Evolutionary conservation across 2,329 filamentous ascomycete genomes (phyloP).

Genomic region (Pezicula rhizophila): DNA sequence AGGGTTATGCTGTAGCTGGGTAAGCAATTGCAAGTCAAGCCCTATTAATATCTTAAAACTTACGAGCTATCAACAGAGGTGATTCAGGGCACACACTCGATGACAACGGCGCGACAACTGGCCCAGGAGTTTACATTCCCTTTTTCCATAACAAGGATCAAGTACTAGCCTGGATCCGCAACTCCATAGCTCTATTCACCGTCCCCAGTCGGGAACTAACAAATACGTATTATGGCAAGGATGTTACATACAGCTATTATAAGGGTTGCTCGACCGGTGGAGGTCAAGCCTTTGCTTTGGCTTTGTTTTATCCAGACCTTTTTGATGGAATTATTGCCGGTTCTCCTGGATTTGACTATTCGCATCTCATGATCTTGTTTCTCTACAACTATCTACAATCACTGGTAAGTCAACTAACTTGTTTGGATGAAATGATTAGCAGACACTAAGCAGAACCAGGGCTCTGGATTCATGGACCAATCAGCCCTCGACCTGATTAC

Average conservation of each 20-base stretch:
- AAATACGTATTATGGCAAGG: conserved; percentile 23
- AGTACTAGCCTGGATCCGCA: conserved; percentile 4
- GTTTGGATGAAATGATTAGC: neutral
- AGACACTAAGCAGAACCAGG: neutral
- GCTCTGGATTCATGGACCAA: conserved; percentile 3
- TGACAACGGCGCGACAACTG: neutral
- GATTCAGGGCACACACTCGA: conserved; percentile 20
- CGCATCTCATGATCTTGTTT: conserved; percentile 2
- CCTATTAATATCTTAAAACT: neutral
- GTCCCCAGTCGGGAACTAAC: conserved; percentile 20
- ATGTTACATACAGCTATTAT: conserved; percentile 28
- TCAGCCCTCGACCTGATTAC: conserved; percentile 29
- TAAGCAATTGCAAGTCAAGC: neutral
- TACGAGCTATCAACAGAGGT: conserved; percentile 3
- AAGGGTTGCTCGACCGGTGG: conserved; percentile 34
- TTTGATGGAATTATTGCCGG: conserved; percentile 36
- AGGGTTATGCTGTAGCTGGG: conserved; percentile 20
- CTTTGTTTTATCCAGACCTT: conserved; percentile 30
- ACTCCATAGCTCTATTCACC: conserved; percentile 1
- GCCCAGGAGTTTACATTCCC: neutral
- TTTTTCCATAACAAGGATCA: conserved; percentile 3
- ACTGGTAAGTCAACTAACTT: conserved; percentile 28
- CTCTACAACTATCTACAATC: conserved; percentile 2
- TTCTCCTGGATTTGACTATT: conserved; percentile 25
- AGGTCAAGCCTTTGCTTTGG: conserved; percentile 32